Base-by-base conservation (phyloP, 495 filamentous ascomycete genomes). In the Penicillium dipodomyicola region DNA sequence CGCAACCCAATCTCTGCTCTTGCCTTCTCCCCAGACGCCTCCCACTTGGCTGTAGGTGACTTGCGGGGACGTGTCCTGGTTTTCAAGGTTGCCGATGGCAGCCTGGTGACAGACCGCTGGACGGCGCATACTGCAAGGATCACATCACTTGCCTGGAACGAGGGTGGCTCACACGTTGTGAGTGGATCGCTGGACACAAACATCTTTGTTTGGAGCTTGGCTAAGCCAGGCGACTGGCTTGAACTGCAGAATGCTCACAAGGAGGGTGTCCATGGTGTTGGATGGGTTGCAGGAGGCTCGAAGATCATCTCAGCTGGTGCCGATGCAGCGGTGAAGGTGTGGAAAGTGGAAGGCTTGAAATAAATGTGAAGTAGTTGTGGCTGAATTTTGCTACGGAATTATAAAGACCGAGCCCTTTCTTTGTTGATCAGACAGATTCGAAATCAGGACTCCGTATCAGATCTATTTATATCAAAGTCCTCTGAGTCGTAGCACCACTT, bases 301-400 rank as follows among this genome's bases (percentile, higher is more conserved):
- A 89, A 81, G 72, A 80, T 97, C 30, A 83, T 87, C 2, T 93
- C 86, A 59, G 82, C 82, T 25, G 94, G 94, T 11, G 90, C 87
- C 2, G 94, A 98, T 81, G 92, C 90, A 42, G 84, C 89, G 0
- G 82, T 97, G 22, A 98, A 96, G 80, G 79, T 91, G 43, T 97
- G 94, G 94, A 80, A 77, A 57, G 85, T 96, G 3, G 80, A 85
- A 61, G 84, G 84, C 1, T 58, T 88, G 63, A 71, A 80, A 74
- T 87, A 49, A 53, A 41, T 48, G 22, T 54, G 4, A 27, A 20
- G 20, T 27, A 29, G 49, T 25, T 22, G 11, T 20, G 19, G 32
- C 20, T 32, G 9, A 7, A 22, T 41, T 29, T 54, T 39, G 15
- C 9, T 54, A 44, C 20, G 19, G 35, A 52, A 14, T 32, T 40